Evolutionary conservation across 2,329 filamentous ascomycete species (phyloP).

Genomic region (Purpureocillium lavendulum): DNA sequence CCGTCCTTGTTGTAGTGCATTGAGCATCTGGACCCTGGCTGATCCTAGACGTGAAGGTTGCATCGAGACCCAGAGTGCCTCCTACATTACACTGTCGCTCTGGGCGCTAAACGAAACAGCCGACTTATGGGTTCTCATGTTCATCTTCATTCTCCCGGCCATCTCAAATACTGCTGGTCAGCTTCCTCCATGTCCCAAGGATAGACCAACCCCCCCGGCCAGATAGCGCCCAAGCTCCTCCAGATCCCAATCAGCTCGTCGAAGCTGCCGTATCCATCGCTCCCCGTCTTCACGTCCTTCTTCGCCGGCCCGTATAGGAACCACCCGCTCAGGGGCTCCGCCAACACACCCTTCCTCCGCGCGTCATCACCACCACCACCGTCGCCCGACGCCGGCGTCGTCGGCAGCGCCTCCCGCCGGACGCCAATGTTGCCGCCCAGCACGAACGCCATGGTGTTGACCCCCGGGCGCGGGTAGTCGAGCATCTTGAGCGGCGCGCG

Average conservation of each 20-base stretch:
- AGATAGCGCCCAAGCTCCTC: background rate
- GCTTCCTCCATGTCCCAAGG: no score
- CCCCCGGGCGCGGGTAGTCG: slow-evolving; percentile 12
- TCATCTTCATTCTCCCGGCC: no score
- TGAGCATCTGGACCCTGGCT: no score
- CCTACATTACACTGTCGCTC: no score
- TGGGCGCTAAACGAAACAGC: no score
- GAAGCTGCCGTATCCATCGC: slow-evolving; percentile 10
- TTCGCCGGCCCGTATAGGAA: slow-evolving; percentile 29
- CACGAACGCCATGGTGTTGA: slow-evolving; percentile 20
- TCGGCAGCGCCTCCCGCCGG: no score
- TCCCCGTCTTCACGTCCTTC: slow-evolving; percentile 10
- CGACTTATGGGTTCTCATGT: no score
- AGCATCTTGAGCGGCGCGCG: slow-evolving; percentile 29
- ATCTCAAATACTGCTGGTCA: no score
- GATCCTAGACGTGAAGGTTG: no score
- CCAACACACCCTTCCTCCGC: slow-evolving; percentile 12
- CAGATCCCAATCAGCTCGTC: slow-evolving; percentile 13
- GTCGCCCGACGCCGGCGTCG: slow-evolving; percentile 5
- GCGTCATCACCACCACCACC: background rate
- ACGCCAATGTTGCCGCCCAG: slow-evolving; percentile 30
- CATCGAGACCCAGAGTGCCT: no score
- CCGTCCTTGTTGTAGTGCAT: no score
- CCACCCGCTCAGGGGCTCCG: slow-evolving; percentile 29
- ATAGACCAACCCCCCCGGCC: no score